Percentiles rank a stretch among this genome's conserved stretches.
phyloP scores from a whole-genome alignment of 768 basidiomycete genomes.

The Auriculariales sp. region DNA sequence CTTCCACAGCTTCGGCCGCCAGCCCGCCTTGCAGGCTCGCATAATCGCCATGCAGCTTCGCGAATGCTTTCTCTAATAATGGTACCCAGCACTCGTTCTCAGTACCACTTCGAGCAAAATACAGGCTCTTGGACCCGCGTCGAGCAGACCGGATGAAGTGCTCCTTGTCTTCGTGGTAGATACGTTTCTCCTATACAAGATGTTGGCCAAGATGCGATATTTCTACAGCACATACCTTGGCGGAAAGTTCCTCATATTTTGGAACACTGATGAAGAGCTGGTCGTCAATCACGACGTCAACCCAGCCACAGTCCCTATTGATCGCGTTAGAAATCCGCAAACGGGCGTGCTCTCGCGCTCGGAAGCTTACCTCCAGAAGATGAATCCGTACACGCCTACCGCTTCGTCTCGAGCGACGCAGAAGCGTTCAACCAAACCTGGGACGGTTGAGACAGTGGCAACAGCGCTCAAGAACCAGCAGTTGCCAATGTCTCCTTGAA shows the following conservation, averaged over 20 bases:
- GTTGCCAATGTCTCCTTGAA: conserved; percentile 35
- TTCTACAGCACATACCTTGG: conserved; percentile 3
- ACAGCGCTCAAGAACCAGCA: conserved; percentile 42
- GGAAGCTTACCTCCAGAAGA: too few relatives aligned
- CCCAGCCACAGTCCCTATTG: conserved; percentile 37
- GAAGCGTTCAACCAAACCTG: conserved; percentile 33
- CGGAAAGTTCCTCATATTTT: conserved; percentile 34
- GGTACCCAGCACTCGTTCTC: conserved; percentile 45
- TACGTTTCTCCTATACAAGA: conserved; percentile 19
- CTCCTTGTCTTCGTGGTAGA: conserved; percentile 38
- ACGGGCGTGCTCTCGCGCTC: too few relatives aligned
- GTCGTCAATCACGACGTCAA: conserved; percentile 41
- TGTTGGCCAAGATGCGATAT: not conserved
- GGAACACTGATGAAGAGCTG: conserved; percentile 34
- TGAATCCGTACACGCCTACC: conserved; percentile 43
- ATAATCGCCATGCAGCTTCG: conserved; percentile 41
- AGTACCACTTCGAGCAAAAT: conserved; percentile 24
- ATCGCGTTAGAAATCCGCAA: too few relatives aligned
- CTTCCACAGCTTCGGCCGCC: conserved; percentile 39
- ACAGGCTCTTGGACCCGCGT: conserved; percentile 30
- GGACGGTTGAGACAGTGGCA: conserved; percentile 29
- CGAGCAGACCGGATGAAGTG: conserved; percentile 29
- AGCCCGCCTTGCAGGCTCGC: conserved; percentile 25
- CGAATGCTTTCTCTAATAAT: conserved; percentile 43
- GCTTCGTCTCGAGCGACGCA: conserved; percentile 37